Evolutionary conservation across 768 basidiomycete species (phyloP).

Genomic region (Lactarius hatsudake): DNA sequence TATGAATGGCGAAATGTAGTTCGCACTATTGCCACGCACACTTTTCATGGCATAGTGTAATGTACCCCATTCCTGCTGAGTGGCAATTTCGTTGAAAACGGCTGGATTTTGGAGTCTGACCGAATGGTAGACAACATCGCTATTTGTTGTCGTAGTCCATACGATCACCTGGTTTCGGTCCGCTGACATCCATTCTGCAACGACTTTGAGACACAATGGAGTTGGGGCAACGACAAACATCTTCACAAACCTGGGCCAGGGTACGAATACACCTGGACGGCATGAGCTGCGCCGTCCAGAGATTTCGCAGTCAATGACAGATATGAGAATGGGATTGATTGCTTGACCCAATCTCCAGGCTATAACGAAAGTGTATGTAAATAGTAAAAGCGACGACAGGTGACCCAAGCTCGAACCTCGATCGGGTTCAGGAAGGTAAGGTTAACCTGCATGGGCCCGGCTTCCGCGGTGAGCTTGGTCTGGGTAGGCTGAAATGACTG

Average conservation of each 20-base stretch:
- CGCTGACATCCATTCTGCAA: not conserved
- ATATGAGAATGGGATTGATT: not conserved
- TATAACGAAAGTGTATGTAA: slow-evolving; percentile 9
- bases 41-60: slow-evolving; percentile 20
- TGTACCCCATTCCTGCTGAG: not conserved
- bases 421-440: not conserved
- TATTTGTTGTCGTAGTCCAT: too few relatives aligned
- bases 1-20: not conserved
- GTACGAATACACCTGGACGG: slow-evolving; percentile 40
- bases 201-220: not conserved
- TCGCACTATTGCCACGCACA: slow-evolving; percentile 12
- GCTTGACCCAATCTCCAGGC: slow-evolving; percentile 32
- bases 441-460: not conserved
- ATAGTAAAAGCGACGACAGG: too few relatives aligned
- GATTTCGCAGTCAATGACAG: slow-evolving; percentile 18
- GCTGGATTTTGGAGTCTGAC: too few relatives aligned
- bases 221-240: not conserved
- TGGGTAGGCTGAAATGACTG: not conserved
- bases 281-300: slow-evolving; percentile 35
- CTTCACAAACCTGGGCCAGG: slow-evolving; percentile 35
- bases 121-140: too few relatives aligned
- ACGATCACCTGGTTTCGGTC: too few relatives aligned
- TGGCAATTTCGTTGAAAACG: too few relatives aligned
- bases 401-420: not conserved
- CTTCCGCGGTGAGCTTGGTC: not conserved